Evolutionary conservation across 495 filamentous ascomycete genomes (phyloP).

Genomic region (Annulohypoxylon nitens): DNA sequence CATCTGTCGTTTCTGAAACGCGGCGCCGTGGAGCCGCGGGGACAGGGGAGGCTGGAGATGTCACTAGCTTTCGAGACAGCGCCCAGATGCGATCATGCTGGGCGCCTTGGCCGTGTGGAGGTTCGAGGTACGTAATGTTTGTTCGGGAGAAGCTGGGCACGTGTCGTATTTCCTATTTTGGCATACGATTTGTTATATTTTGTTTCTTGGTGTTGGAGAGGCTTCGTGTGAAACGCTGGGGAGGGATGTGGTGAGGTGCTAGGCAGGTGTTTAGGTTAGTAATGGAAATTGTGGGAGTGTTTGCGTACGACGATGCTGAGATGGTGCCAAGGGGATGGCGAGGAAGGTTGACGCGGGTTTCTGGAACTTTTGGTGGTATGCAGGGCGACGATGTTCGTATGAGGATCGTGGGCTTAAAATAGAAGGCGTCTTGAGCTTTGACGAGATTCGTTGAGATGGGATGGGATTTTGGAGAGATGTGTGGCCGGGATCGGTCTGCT

Average conservation of each 20-base stretch:
- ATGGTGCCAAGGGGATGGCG: not conserved
- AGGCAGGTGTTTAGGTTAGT: not conserved
- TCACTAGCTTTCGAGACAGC: not conserved
- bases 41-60: not conserved
- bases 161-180: not conserved
- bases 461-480: not conserved
- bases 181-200: not conserved
- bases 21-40: slow-evolving; percentile 5
- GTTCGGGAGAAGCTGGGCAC: not conserved
- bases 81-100: not conserved
- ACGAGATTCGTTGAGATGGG: not conserved
- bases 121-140: not conserved
- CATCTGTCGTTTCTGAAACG: not conserved
- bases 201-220: not conserved
- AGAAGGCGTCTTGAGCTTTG: not conserved
- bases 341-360: not conserved
- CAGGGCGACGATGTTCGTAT: not conserved
- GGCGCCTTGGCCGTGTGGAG: not conserved
- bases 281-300: not conserved
- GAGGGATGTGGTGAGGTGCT: not conserved
- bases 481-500: not conserved
- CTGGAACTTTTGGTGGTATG: not conserved
- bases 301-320: not conserved
- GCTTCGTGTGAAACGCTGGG: not conserved
- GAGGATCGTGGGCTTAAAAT: not conserved